These are phyloP conservation scores for Aspergillus fructus DNA, from an alignment of 2,329 filamentous ascomycete genomes.

Conservation along the genomic window DNA sequence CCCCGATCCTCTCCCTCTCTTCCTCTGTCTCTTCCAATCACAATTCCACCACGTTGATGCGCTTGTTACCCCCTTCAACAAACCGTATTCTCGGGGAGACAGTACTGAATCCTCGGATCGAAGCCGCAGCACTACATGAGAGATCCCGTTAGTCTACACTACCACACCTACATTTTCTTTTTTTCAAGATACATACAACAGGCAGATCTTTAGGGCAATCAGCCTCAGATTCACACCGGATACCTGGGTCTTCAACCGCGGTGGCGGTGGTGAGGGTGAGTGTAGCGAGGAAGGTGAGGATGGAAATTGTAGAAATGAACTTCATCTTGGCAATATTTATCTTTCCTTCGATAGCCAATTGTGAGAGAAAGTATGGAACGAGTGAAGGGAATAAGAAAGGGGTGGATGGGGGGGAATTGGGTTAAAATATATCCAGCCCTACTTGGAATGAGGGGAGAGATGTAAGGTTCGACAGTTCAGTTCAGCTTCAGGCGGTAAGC, in stretches of 20 bases:
- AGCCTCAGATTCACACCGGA: not conserved
- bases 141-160: not conserved
- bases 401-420: no score
- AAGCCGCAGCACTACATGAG: conserved; percentile 6
- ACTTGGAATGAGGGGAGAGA: no score
- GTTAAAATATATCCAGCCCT: no score
- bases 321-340: conserved; percentile 17
- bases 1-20: no score
- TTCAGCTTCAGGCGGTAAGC: no score
- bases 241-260: not conserved
- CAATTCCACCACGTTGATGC: no score
- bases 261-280: not conserved
- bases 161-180: no score
- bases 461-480: no score
- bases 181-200: not conserved
- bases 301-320: not conserved
- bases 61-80: not conserved
- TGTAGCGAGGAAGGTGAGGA: not conserved
- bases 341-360: no score
- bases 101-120: conserved; percentile 35
- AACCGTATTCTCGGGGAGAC: conserved; percentile 53
- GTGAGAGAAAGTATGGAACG: no score
- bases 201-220: conserved; percentile 1
- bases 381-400: no score
- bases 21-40: no score